These are phyloP conservation scores for Blastobotrys proliferans DNA, from an alignment of 1,139 yeast species.

Conservation along the genomic window DNA sequence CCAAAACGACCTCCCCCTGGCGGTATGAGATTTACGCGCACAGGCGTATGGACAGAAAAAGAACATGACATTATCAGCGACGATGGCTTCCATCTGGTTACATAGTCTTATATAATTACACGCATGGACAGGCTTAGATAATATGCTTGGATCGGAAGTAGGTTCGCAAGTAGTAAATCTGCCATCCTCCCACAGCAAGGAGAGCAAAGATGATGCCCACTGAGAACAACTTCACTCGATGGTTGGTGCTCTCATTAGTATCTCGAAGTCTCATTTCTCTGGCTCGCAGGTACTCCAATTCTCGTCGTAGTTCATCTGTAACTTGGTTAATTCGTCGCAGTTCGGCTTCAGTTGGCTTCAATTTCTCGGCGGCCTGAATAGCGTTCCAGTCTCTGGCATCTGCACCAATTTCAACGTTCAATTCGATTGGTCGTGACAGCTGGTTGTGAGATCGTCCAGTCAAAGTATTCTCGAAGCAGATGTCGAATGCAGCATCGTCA, in stretches of 20 bases:
- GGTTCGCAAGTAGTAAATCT: conserved; percentile 82
- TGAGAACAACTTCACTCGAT: conserved; percentile 77
- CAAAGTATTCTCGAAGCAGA: conserved; percentile 76
- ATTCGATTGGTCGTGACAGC: conserved; percentile 54
- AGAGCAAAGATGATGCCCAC: conserved; percentile 61
- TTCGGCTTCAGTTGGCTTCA: conserved; percentile 89
- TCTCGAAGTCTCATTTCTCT: conserved; percentile 94
- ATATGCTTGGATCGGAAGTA: conserved; percentile 94
- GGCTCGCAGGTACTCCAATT: conserved; percentile 72
- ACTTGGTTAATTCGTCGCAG: conserved; percentile 77
- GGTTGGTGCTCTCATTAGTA: conserved; percentile 90
- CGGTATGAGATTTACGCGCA: too few relatives aligned
- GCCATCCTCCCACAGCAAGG: conserved; percentile 84
- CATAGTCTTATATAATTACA: too few relatives aligned
- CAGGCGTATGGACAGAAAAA: background rate
- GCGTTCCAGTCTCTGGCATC: conserved; percentile 98
- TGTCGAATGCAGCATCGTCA: conserved; percentile 79
- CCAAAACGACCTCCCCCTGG: too few relatives aligned
- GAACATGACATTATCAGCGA: background rate
- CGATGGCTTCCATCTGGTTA: background rate
- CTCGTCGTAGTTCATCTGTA: conserved; percentile 72
- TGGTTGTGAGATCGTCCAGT: conserved; percentile 23
- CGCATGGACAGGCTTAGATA: conserved; percentile 48
- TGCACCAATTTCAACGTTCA: conserved; percentile 93
- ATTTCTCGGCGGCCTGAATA: conserved; percentile 84